Evolutionary conservation across 139 green algal species (phyloP).

Genomic region (Picochlorum sp.): DNA sequence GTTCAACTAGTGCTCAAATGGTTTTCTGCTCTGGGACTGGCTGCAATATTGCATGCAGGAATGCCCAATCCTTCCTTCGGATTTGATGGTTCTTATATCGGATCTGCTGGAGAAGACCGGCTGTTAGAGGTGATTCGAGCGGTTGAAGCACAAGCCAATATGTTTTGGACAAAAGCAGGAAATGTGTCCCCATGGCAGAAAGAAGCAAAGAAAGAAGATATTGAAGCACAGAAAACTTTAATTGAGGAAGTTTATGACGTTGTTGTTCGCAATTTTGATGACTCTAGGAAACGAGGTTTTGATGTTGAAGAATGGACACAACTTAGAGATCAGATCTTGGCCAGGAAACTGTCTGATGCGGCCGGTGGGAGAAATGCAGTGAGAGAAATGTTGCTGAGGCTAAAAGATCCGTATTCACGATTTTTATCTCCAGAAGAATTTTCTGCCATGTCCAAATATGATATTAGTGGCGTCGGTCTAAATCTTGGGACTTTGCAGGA

Average conservation of each 20-base stretch:
- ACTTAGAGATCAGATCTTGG: conserved; percentile 13
- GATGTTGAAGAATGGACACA: conserved; percentile 30
- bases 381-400: conserved; percentile 17
- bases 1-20: neutral
- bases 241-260: conserved; percentile 61
- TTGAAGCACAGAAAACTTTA: neutral
- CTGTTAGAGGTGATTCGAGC: conserved; percentile 13
- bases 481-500: conserved; percentile 81
- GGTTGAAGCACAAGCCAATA: conserved; percentile 7
- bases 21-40: neutral
- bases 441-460: conserved; percentile 79
- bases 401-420: conserved; percentile 82
- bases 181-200: neutral
- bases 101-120: conserved; percentile 16
- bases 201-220: neutral
- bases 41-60: neutral
- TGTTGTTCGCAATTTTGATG: conserved; percentile 68
- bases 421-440: conserved; percentile 79
- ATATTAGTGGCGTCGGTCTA: conserved; percentile 87
- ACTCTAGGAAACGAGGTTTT: conserved; percentile 43
- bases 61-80: neutral
- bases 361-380: conserved; percentile 15
- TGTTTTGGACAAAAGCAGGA: neutral
- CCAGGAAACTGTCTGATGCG: conserved; percentile 5
- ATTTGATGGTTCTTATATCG: neutral